Evolutionary conservation across 2,329 filamentous ascomycete species (phyloP).

Genomic region (Orbilia ellipsospora): DNA sequence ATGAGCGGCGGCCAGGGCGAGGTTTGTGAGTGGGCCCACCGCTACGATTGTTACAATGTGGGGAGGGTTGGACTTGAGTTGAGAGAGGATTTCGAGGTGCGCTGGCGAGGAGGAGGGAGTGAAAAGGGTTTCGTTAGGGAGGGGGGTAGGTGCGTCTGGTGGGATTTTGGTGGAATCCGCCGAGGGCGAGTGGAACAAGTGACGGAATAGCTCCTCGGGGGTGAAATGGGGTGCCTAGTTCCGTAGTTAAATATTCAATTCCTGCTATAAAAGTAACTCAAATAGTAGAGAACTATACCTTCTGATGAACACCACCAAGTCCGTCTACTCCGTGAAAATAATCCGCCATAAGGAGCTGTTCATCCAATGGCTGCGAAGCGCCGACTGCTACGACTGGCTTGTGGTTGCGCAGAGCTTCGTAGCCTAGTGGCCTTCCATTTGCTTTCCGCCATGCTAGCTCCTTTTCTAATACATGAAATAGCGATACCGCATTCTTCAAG

Average conservation of each 20-base stretch:
- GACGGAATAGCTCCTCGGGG: conserved; percentile 75
- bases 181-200: conserved; percentile 69
- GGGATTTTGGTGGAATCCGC: conserved; percentile 65
- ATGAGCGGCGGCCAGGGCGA: conserved; percentile 86
- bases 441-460: conserved; percentile 84
- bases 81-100: conserved; percentile 87
- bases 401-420: conserved; percentile 75
- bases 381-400: conserved; percentile 90
- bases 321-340: conserved; percentile 88
- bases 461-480: conserved; percentile 92
- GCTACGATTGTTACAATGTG: conserved; percentile 90
- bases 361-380: conserved; percentile 84
- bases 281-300: conserved; percentile 60
- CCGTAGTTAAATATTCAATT: conserved; percentile 14
- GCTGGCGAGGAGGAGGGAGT: conserved; percentile 78
- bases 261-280: not conserved
- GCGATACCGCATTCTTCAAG: conserved; percentile 84
- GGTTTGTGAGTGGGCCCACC: conserved; percentile 91
- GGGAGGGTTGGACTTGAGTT: conserved; percentile 81
- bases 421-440: conserved; percentile 75
- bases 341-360: conserved; percentile 81
- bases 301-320: conserved; percentile 76
- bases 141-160: conserved; percentile 59
- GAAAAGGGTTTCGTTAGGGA: conserved; percentile 69
- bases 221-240: conserved; percentile 73